Evolutionary conservation across 1,284 basidiomycete species (phyloP), one percentile per base, ranked within the genome.

Genomic region (Prillingera fragicola): DNA sequence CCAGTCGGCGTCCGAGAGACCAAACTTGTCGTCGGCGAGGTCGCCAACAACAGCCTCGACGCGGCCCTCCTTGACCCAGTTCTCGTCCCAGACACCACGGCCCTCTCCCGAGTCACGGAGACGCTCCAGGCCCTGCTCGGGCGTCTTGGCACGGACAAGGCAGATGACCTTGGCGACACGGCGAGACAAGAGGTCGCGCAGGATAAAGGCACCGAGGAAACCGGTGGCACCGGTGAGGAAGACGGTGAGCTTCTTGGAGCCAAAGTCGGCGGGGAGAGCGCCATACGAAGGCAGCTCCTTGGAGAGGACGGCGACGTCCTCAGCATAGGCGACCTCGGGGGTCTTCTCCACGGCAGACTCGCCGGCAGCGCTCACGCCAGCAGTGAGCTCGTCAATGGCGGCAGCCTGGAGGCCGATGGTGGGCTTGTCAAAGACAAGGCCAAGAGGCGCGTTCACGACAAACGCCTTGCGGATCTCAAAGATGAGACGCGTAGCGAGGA

Each of bases 201-300:
- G 75, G 49, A 97, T 80, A 69, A 96, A 97, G 4, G 89, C 91
- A 17, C 95, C 95, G 10, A 99, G 77, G 77, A 94, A 99, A 5
- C 95, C 95, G 14, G 95, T 97, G 2, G 88, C 94, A 22, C 95
- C 95, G 9, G 95, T 98, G 33, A 99, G 79, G 75, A 98, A 92
- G 14, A 97, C 79, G 0, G 86, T 89, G 33, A 90, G 57, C 19
- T 75, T 69, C 48, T 76, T 78, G 23, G 70, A 67, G 8, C 71
- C 57, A 57, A 82, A 81, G 56, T 82, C 77, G 19, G 72, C 52
- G 0, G 80, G 74, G 9, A 79, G 72, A 33, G 70, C 61, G 2
- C 76, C 67, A 66, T 90, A 96, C 5, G 73, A 59, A 27, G 76
- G 75, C 26, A 96, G 77, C 54, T 75, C 74, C 19, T 77, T 66